Percentiles rank a stretch among this genome's conserved stretches.
Evolutionary conservation across 2,329 filamentous ascomycete species (phyloP).

Genomic region (Pseudogymnoascus sp.): DNA sequence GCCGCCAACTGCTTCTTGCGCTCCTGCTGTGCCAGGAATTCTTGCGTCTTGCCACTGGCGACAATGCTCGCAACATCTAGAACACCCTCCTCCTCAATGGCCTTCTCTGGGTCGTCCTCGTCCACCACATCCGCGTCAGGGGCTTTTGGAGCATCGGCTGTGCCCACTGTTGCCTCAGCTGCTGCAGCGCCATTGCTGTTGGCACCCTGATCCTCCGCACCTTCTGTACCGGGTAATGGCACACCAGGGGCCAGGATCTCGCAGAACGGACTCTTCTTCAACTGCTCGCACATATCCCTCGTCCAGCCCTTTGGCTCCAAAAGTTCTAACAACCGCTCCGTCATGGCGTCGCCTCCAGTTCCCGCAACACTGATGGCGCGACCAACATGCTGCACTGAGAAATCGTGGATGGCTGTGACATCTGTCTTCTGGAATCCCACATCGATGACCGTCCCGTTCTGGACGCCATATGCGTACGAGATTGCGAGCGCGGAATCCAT

Average conservation of each 20-base stretch:
- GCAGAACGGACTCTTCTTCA: constrained; percentile 60
- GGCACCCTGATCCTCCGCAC: constrained; percentile 36
- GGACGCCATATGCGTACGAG: constrained; percentile 70
- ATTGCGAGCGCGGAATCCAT: constrained; percentile 85
- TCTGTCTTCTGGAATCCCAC: constrained; percentile 90
- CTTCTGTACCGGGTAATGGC: constrained; percentile 39
- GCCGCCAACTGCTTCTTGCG: constrained; percentile 66
- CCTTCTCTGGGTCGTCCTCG: constrained; percentile 33
- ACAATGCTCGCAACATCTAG: constrained; percentile 81
- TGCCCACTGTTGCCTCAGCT: constrained; percentile 26
- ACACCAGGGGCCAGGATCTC: constrained; percentile 55
- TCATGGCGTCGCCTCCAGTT: constrained; percentile 86
- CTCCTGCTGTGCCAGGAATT: constrained; percentile 77
- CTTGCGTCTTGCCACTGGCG: constrained; percentile 70
- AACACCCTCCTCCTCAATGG: constrained; percentile 60
- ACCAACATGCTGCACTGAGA: constrained; percentile 62
- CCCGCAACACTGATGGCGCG: constrained; percentile 50
- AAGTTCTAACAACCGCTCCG: constrained; percentile 61
- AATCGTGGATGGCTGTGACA: constrained; percentile 82
- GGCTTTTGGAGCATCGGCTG: constrained; percentile 27
- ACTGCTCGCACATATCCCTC: constrained; percentile 61
- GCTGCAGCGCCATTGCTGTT: constrained; percentile 29
- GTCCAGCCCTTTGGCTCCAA: constrained; percentile 54
- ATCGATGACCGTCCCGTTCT: constrained; percentile 79
- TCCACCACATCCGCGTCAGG: constrained; percentile 17